Evolutionary conservation across 2,329 filamentous ascomycete genomes (phyloP).

Genomic region (Cryphonectria japonica): DNA sequence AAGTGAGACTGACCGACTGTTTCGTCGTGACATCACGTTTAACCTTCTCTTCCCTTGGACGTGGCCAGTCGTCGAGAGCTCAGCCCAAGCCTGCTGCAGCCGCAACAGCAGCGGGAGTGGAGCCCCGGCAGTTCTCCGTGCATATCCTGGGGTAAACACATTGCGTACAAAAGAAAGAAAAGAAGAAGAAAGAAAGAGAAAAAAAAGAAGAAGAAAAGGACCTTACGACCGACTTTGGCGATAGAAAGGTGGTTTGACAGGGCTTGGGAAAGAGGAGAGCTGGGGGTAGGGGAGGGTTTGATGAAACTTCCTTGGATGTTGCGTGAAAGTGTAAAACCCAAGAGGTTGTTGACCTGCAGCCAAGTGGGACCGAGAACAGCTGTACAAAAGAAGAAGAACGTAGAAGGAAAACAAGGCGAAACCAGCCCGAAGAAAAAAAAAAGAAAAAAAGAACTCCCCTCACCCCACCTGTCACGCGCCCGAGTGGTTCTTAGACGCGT

Average conservation of each 20-base stretch:
- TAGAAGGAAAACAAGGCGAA: not conserved
- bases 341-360: not conserved
- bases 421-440: too few species aligned
- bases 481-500: not conserved
- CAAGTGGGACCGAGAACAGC: constrained; percentile 11
- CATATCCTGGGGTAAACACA: constrained; percentile 10
- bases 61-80: not conserved
- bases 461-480: constrained; percentile 10
- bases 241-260: not conserved
- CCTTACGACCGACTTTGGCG: not conserved
- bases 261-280: not conserved
- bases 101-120: not conserved
- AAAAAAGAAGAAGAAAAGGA: not conserved
- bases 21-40: not conserved
- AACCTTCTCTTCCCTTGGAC: constrained; percentile 3
- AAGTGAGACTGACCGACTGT: constrained; percentile 2
- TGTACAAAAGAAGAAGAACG: not conserved
- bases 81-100: not conserved
- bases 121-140: constrained; percentile 9
- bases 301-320: constrained; percentile 1
- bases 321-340: not conserved
- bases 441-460: not conserved
- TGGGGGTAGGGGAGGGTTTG: not conserved
- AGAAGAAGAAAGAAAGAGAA: not conserved
- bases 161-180: not conserved